Conservation (phyloP, 768 basidiomycete species). For the Polyporus arcularius region DNA sequence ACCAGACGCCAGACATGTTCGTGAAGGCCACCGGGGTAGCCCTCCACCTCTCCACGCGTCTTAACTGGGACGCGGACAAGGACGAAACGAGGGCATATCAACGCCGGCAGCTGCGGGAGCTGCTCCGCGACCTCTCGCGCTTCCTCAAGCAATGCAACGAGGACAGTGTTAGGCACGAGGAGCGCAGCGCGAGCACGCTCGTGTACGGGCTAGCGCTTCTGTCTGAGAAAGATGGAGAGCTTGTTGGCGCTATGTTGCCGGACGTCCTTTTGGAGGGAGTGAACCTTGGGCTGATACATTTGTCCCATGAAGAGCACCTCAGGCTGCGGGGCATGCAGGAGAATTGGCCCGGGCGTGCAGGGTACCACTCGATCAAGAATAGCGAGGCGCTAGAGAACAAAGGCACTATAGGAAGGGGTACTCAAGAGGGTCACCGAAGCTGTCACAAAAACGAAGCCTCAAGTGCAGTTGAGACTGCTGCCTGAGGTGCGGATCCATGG, state of each 20-base stretch:
- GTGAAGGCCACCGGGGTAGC: slow-evolving; percentile 1
- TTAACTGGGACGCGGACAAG: neutral
- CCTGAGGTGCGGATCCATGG: too few species aligned
- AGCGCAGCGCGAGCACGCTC: neutral
- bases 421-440: too few species aligned
- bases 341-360: neutral
- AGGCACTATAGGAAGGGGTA: too few species aligned
- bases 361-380: too few species aligned
- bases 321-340: neutral
- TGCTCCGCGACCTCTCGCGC: slow-evolving; percentile 8
- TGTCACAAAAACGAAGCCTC: too few species aligned
- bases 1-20: slow-evolving; percentile 1
- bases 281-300: slow-evolving; percentile 1
- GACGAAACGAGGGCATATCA: neutral
- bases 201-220: neutral
- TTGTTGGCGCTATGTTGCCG: neutral
- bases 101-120: neutral
- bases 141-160: slow-evolving; percentile 1
- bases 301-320: neutral
- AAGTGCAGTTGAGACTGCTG: too few species aligned
- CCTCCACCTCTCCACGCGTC: neutral
- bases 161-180: neutral
- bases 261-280: slow-evolving; percentile 1
- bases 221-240: neutral
- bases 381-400: too few species aligned